A percentile compares a stretch with the other conserved stretches of the same genome.
Evolutionary conservation across 78 protist genomes (phyloP).

Genomic region (Dictyostelium discoideum): dicty_2.7 NC_007089.4:4433001-4433500

Average conservation of each 20-base stretch:
- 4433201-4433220: slow-evolving; percentile 36
- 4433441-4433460: no score
- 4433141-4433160: background rate
- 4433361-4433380: background rate
- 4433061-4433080: slow-evolving; percentile 9
- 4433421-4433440: background rate
- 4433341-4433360: background rate
- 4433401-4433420: background rate
- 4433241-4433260: background rate
- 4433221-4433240: slow-evolving; percentile 55
- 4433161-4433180: slow-evolving; percentile 18
- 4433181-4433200: slow-evolving; percentile 27
- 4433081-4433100: slow-evolving; percentile 4
- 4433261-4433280: background rate
- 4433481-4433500: background rate
- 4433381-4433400: slow-evolving; percentile 13
- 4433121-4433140: background rate
- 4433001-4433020: slow-evolving; percentile 55
- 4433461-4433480: background rate
- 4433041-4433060: slow-evolving; percentile 27
- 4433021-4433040: slow-evolving; percentile 36
- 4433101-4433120: slow-evolving; percentile 16
- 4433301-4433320: background rate
- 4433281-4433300: background rate
- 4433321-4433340: background rate